Percentiles rank a stretch among this genome's conserved stretches.
Conservation (phyloP, 306 rosid genomes). For the Begonia fuchsioides region DNA sequence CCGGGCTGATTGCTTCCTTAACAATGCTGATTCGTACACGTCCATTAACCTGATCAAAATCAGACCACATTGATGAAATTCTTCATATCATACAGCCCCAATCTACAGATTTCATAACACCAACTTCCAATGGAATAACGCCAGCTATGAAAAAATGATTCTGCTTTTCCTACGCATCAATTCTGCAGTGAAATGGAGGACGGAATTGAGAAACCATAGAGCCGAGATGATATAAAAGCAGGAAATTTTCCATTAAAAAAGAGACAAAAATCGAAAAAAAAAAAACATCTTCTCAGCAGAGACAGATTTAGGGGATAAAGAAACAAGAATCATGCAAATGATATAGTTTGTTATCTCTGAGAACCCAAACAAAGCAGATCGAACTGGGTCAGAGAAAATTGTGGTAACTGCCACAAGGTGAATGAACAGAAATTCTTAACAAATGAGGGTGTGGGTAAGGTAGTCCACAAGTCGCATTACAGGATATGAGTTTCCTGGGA, state of each 20-base stretch:
- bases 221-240: conserved; percentile 24
- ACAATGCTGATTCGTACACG: conserved; percentile 52
- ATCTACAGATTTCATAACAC: conserved; percentile 27
- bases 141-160: conserved; percentile 30
- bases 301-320: conserved; percentile 51
- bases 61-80: conserved; percentile 82
- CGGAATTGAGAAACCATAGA: conserved; percentile 36
- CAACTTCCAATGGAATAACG: conserved; percentile 30
- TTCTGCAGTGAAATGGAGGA: conserved; percentile 42
- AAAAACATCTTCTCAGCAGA: conserved; percentile 57
- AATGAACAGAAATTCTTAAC: conserved; percentile 15
- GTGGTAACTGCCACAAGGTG: conserved; percentile 13
- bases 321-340: conserved; percentile 30
- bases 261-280: conserved; percentile 17
- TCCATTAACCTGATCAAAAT: conserved; percentile 83
- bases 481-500: conserved; percentile 6
- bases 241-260: conserved; percentile 27
- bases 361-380: too few relatives aligned
- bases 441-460: conserved; percentile 14
- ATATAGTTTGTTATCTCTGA: conserved; percentile 20
- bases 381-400: conserved; percentile 9
- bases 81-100: conserved; percentile 28
- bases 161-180: conserved; percentile 60
- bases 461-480: conserved; percentile 16
- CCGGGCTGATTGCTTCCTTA: conserved; percentile 36